Evolutionary conservation across 495 filamentous ascomycete species (phyloP), one percentile per base, ranked within the genome.

Genomic region (Neurospora cerealis): DNA sequence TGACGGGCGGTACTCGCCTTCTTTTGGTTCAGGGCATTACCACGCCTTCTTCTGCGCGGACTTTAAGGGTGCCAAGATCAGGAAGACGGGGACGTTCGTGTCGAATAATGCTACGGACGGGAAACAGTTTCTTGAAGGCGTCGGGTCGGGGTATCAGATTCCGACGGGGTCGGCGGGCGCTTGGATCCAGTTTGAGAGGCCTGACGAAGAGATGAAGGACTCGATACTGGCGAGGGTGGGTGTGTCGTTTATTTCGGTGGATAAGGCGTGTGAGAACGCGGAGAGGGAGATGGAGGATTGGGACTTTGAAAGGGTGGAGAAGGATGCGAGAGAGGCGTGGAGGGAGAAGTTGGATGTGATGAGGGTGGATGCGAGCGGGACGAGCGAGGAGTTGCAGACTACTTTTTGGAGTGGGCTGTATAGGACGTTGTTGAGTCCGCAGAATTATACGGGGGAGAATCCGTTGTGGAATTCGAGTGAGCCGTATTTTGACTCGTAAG

Each of bases 391-490:
- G 71, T 79, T 90, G 42, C 86, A 89, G 75, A 88, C 82, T 8
- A 87, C 86, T 9, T 92, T 92, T 76, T 93, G 89, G 89, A 92
- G 89, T 32, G 91, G 89, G 2, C 76, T 89, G 5, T 93, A 93
- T 76, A 84, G 91, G 24, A 85, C 88, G 3, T 79, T 92, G 81
- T 85, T 92, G 40, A 89, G 86, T 21, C 91, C 91, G 9, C 91
- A 93, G 79, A 90, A 93, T 72, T 92, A 92, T 75, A 93, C 91
- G 0, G 90, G 91, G 1, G 91, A 93, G 76, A 93, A 93, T 66
- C 91, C 87, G 42, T 79, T 91, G 4, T 93, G 91, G 91, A 76
- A 89, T 28, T 91, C 89, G 24, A 81, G 83, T 0, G 91, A 93
- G 78, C 91, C 91, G n/a, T 93, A 93, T 73, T 93, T 88, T 74